Evolutionary conservation across 306 rosid genomes (phyloP).

Genomic region (Casuarina equisetifolia): DNA sequence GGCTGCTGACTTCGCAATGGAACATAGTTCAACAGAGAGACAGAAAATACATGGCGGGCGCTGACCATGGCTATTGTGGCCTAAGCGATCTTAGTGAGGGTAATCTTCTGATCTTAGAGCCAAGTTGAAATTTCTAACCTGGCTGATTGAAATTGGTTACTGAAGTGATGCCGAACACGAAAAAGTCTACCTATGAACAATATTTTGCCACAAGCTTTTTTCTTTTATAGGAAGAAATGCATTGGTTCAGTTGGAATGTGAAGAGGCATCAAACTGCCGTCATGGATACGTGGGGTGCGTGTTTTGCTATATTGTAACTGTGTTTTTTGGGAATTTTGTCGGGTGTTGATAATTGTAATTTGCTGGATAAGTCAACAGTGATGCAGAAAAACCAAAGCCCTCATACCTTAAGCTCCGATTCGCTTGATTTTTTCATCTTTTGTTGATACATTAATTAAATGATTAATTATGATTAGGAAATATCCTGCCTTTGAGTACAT

Average conservation of each 20-base stretch:
- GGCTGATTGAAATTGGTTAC: conserved; percentile 13
- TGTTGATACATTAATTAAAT: neutral
- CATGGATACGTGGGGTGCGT: conserved; percentile 6
- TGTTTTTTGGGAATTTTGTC: neutral
- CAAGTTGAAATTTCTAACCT: conserved; percentile 15
- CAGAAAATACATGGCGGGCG: conserved; percentile 31
- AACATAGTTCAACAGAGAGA: conserved; percentile 25
- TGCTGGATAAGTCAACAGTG: neutral
- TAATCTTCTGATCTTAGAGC: conserved; percentile 15
- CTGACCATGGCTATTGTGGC: neutral
- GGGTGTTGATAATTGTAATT: neutral
- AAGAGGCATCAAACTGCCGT: conserved; percentile 20
- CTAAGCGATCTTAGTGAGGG: conserved; percentile 1
- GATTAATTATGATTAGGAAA: too few species aligned
- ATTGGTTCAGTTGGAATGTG: conserved; percentile 3
- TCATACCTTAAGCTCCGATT: neutral
- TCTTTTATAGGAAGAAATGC: neutral
- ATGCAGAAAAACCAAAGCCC: neutral
- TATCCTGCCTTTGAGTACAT: too few species aligned
- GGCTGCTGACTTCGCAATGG: conserved; percentile 37
- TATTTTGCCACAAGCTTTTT: neutral
- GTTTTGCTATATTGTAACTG: conserved; percentile 2
- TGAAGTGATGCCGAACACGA: conserved; percentile 21
- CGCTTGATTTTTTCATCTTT: neutral
- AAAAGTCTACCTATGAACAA: conserved; percentile 2